Conservation (phyloP, 2,329 filamentous ascomycete species). For the Parascedosporium putredinis region DNA sequence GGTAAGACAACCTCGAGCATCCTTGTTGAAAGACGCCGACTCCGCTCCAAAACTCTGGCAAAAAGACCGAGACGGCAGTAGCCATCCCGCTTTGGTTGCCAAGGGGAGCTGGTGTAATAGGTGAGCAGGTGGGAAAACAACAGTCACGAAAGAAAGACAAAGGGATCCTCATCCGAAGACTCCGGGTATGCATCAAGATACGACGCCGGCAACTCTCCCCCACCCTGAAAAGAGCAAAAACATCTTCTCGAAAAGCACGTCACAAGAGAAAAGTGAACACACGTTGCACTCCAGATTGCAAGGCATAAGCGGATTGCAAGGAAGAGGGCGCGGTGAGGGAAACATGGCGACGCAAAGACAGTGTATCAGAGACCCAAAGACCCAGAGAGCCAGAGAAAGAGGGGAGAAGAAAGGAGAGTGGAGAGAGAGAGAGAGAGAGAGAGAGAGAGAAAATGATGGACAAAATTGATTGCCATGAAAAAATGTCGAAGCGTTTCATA, state of each 20-base stretch:
- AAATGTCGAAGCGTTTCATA: conserved; percentile 8
- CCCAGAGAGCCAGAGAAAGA: too few relatives aligned
- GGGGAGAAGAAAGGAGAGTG: neutral
- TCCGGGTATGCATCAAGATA: too few relatives aligned
- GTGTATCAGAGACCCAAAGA: neutral
- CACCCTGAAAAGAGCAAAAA: neutral
- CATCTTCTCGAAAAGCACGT: neutral
- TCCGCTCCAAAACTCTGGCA: conserved; percentile 16
- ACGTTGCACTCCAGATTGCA: too few relatives aligned
- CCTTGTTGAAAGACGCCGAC: conserved; percentile 38
- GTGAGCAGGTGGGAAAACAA: too few relatives aligned
- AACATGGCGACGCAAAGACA: too few relatives aligned
- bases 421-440: neutral
- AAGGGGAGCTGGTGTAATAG: too few relatives aligned
- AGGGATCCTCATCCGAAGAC: neutral
- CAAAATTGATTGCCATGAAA: neutral
- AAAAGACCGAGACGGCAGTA: neutral
- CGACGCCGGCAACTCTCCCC: too few relatives aligned
- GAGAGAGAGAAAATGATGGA: neutral
- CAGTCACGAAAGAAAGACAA: neutral
- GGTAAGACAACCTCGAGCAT: conserved; percentile 17
- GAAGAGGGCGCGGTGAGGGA: too few relatives aligned
- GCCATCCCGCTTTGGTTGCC: neutral
- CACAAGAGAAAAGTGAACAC: neutral
- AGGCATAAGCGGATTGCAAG: too few relatives aligned